Conservation (phyloP, 2,329 filamentous ascomycete genomes). For the Ophiostoma sp. region DNA sequence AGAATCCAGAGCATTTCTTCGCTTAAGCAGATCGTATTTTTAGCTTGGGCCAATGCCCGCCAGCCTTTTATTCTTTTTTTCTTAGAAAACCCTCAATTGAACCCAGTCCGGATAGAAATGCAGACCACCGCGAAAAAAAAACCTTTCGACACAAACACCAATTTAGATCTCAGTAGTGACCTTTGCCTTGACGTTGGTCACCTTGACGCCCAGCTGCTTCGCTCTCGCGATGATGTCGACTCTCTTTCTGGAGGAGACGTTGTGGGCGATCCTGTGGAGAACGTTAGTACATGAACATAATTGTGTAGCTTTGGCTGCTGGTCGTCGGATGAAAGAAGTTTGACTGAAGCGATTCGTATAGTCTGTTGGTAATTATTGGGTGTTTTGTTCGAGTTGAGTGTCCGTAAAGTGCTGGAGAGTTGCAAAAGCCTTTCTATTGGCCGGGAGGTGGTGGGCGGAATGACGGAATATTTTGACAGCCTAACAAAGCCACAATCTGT, state of each 20-base stretch:
- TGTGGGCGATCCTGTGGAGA: constrained; percentile 79
- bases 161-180: constrained; percentile 86
- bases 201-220: constrained; percentile 98
- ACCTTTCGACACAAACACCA: constrained; percentile 16
- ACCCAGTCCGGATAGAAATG: constrained; percentile 25
- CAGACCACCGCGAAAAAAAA: constrained; percentile 21
- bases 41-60: constrained; percentile 16
- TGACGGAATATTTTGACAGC: background rate
- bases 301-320: background rate
- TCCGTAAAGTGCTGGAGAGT: background rate
- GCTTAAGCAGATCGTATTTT: constrained; percentile 2
- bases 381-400: background rate
- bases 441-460: background rate
- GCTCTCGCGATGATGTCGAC: constrained; percentile 96
- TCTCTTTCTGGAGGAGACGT: constrained; percentile 97
- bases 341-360: background rate
- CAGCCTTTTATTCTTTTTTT: constrained; percentile 21
- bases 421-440: background rate
- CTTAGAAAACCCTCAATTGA: constrained; percentile 19
- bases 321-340: constrained; percentile 4
- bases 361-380: background rate
- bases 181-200: constrained; percentile 98
- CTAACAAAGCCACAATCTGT: background rate
- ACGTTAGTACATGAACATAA: constrained; percentile 31
- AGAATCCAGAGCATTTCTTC: constrained; percentile 5